Base-by-base conservation (phyloP, 176 grass and related monocot species). In the Secale cereale region DNA sequence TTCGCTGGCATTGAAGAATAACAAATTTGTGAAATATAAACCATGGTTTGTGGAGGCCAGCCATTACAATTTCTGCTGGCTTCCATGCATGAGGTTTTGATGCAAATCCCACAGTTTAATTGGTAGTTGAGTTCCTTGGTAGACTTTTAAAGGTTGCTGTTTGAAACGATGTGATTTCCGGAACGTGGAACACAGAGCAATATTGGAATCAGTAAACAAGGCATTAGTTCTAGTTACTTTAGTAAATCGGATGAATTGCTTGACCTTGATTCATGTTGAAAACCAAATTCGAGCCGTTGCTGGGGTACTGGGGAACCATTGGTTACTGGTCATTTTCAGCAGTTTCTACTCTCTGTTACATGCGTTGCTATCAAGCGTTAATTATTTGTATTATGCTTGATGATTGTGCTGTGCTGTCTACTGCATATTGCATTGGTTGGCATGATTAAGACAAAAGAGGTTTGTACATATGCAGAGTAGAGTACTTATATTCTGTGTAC, bases 351-450 rank as follows among this genome's bases (percentile, higher is more conserved):
- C 6, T 70, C 46, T 27, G 15, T 11, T 43, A 31, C 67, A 41
- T 3, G 20, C 6, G 10, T 62, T 32, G 17, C 13, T 32, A 25
- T 35, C 30, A 75, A 45, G 71, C 30, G 10, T 74, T 43, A 73
- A 81, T 19, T 73, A 56, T 83, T 83, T 52, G 50, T 88, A 37
- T 46, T 75, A 27, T 69, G 32, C 17, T 45, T 59, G 23, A 11
- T 41, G 35, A 35, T 27, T 65, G 62, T 72, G 84, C 30, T 66
- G 64, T 56, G 64, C 32, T 81, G 30, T 32, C 8, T 66, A 71
- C 13, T 75, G 73, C 28, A 50, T 28, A 76, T 54, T 82, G 25
- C 33, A 48, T 70, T 57, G 33, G 43, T 78, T 78, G 46, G 46
- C 66, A 59, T 48, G 41, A 31, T 78, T 20, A 76, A 40, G 32